Percentiles rank a stretch among this genome's conserved stretches.
Evolutionary conservation across 192 early-diverging fungal species (phyloP).

Genomic region (Gaertneriomyces sp.): DNA sequence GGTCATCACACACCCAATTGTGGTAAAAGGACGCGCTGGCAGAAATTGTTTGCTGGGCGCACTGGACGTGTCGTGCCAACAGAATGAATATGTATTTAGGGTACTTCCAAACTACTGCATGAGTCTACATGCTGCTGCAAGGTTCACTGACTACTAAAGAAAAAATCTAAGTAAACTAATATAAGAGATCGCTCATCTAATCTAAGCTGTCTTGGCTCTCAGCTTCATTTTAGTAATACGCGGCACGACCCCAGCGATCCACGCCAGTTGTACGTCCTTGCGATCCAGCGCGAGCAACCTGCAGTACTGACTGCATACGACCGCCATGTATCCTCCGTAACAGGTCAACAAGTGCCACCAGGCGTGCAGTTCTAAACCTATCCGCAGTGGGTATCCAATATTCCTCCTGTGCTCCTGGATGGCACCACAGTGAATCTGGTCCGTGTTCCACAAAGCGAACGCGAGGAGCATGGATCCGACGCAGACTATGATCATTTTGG

Average conservation of each 20-base stretch:
- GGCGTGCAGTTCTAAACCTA: constrained; percentile 47
- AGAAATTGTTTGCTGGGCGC: too few relatives aligned
- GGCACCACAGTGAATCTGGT: constrained; percentile 66
- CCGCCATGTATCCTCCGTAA: constrained; percentile 24
- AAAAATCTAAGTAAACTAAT: too few relatives aligned
- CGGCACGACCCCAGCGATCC: constrained; percentile 14
- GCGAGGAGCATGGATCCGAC: constrained; percentile 22
- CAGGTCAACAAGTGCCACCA: constrained; percentile 51
- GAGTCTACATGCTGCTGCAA: too few relatives aligned
- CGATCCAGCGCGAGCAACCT: constrained; percentile 31
- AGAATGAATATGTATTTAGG: too few relatives aligned
- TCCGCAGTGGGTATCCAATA: constrained; percentile 48
- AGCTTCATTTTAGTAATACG: not conserved
- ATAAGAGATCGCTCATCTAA: too few relatives aligned
- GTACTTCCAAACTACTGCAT: too few relatives aligned
- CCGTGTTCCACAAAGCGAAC: constrained; percentile 75
- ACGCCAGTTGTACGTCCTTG: constrained; percentile 25
- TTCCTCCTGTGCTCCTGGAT: constrained; percentile 47
- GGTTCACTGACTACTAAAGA: too few relatives aligned
- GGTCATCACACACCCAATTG: too few relatives aligned
- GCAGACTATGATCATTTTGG: constrained; percentile 25
- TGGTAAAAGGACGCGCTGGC: too few relatives aligned
- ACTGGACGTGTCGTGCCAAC: too few relatives aligned
- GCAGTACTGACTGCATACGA: constrained; percentile 22
- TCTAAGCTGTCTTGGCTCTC: too few relatives aligned